Base-by-base conservation (phyloP, 2,329 filamentous ascomycete genomes). In the Huntiella decipiens region DNA sequence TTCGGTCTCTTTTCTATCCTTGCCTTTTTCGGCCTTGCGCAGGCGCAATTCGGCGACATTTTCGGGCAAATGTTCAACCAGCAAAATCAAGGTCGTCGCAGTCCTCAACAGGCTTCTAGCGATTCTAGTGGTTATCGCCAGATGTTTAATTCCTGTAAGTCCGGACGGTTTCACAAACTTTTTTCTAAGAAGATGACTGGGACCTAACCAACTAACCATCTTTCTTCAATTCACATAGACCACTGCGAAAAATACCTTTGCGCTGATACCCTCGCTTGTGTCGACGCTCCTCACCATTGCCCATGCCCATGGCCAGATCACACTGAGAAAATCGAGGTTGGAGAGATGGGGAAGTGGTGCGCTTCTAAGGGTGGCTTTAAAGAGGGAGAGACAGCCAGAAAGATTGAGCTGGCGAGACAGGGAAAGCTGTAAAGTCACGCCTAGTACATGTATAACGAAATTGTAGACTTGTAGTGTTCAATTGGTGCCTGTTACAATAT, bases 241-340 rank as follows among this genome's bases (percentile, higher is more conserved):
- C 71, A 77, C 55, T 98, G 91, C 68, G 76, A 83, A 56, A 87
- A 88, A 54, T 98, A 95, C 60, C 77, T 98, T 46, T 98, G 91
- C 59, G 87, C 91, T 2, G 84, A 85, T 52, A 96, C 91, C 0
- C 73, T 98, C 50, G 82, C 87, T 33, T 98, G 91, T 66, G 91
- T 98, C 5, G 80, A 92, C 60, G 91, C 93, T 65, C 87, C 91
- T 1, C 88, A 96, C 60, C 91, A 98, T 63, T 98, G 91, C 62
- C 91, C 91, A 22, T 98, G 91, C 64, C 71, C 85, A 2, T 93
- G 81, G 66, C 77, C 81, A 1, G 63, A 67, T 6, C 67, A 81
- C 51, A 78, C 88, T 57, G 82, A 88, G 53, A 91, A 91, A 58
- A 73, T 85, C 52, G 83, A 82, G 61, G 56, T 78, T 28, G 74